These are phyloP conservation scores for Xylaria acuta DNA, from an alignment of 495 filamentous ascomycete genomes.

Conservation along the genomic window DNA sequence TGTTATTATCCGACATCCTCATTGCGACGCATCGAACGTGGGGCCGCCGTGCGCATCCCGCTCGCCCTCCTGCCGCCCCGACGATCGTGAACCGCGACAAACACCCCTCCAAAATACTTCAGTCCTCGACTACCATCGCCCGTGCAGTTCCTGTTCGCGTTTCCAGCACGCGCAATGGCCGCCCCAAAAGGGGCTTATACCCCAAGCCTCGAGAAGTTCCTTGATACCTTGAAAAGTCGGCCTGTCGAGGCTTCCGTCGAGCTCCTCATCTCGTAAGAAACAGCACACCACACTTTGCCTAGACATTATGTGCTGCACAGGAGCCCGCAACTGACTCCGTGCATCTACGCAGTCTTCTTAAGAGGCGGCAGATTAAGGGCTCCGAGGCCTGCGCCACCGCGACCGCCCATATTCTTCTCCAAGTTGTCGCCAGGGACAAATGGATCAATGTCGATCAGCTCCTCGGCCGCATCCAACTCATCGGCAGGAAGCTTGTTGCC, in stretches of 20 bases:
- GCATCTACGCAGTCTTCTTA: slow-evolving; percentile 69
- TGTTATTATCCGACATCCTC: neutral
- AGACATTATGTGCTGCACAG: neutral
- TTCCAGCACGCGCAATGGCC: slow-evolving; percentile 42
- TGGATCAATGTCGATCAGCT: slow-evolving; percentile 77
- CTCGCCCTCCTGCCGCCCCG: too few species aligned
- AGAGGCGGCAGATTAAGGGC: slow-evolving; percentile 85
- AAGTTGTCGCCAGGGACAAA: slow-evolving; percentile 76
- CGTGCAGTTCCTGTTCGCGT: neutral
- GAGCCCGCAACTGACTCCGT: neutral
- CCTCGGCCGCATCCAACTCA: slow-evolving; percentile 74
- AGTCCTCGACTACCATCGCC: neutral
- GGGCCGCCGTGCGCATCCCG: neutral
- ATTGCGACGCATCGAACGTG: slow-evolving; percentile 6
- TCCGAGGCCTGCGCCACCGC: slow-evolving; percentile 88
- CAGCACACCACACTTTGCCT: neutral
- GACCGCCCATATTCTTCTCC: slow-evolving; percentile 83
- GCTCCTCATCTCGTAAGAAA: slow-evolving; percentile 74
- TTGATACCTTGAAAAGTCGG: slow-evolving; percentile 74
- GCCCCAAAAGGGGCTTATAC: slow-evolving; percentile 54
- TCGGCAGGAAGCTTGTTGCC: slow-evolving; percentile 74
- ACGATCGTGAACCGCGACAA: slow-evolving; percentile 7
- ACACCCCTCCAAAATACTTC: neutral
- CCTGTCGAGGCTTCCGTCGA: slow-evolving; percentile 82
- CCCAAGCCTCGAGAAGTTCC: slow-evolving; percentile 75